Conservation (phyloP, 441 rosid genomes). For the Bocquillonia castaneifolia region DNA sequence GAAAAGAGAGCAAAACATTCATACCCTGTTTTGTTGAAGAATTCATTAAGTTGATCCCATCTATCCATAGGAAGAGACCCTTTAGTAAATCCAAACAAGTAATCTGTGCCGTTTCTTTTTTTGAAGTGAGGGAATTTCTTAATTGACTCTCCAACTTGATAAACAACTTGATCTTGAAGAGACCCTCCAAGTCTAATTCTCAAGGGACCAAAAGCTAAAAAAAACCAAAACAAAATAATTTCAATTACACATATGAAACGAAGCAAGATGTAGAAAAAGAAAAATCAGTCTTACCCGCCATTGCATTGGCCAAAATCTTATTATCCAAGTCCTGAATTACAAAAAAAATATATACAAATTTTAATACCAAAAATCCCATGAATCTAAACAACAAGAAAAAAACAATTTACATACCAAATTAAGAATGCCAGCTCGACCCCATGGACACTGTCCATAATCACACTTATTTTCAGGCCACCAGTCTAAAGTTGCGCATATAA, state of each 20-base stretch:
- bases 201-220: conserved; percentile 43
- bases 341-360: background rate
- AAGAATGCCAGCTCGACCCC: conserved; percentile 47
- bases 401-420: conserved; percentile 34
- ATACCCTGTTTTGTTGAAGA: conserved; percentile 50
- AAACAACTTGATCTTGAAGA: conserved; percentile 48
- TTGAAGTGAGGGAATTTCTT: conserved; percentile 36
- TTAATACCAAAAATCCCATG: too few relatives aligned
- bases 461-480: conserved; percentile 62
- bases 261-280: too few relatives aligned
- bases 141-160: conserved; percentile 30
- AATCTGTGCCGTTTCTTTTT: conserved; percentile 13
- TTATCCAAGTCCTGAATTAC: conserved; percentile 39
- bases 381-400: background rate
- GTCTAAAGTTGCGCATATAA: conserved; percentile 54
- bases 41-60: conserved; percentile 53
- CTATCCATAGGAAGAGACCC: conserved; percentile 46
- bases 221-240: background rate
- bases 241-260: background rate
- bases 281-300: conserved; percentile 32
- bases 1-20: background rate
- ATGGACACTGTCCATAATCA: conserved; percentile 54
- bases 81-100: conserved; percentile 48
- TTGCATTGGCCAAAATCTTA: conserved; percentile 38
- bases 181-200: conserved; percentile 68